Conservation (phyloP, 169 alveolate species). For the Eimeria acervulina region DNA sequence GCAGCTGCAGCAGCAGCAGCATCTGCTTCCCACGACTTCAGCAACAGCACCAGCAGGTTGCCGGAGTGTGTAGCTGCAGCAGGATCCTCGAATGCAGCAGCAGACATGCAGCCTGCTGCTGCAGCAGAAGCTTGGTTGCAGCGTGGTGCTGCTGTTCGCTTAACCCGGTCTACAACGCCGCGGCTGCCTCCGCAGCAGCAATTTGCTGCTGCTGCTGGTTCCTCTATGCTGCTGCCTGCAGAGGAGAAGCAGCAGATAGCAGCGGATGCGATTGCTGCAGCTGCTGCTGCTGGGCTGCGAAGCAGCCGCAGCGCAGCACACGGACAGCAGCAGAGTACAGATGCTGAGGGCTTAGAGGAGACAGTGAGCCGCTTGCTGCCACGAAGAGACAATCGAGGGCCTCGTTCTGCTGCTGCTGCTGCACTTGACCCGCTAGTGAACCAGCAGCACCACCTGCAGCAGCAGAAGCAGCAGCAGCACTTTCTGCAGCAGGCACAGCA, state of each 20-base stretch:
- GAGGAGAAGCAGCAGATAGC: slow-evolving; percentile 57
- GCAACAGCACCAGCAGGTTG: slow-evolving; percentile 55
- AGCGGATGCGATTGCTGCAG: slow-evolving; percentile 66
- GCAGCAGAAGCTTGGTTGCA: slow-evolving; percentile 64
- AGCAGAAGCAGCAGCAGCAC: slow-evolving; percentile 58
- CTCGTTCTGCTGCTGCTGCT: slow-evolving; percentile 70
- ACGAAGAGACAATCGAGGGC: slow-evolving; percentile 15
- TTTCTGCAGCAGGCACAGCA: slow-evolving; percentile 28
- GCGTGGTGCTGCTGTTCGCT: slow-evolving; percentile 3
- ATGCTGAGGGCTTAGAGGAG: slow-evolving; percentile 33
- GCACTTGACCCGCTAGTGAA: slow-evolving; percentile 50
- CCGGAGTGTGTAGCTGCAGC: background rate
- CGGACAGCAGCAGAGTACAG: background rate
- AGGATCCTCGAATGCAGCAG: background rate
- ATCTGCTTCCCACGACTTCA: slow-evolving; percentile 58
- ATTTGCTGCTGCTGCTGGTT: slow-evolving; percentile 27
- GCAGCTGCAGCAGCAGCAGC: slow-evolving; percentile 47
- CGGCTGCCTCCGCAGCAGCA: slow-evolving; percentile 51
- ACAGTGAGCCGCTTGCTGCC: slow-evolving; percentile 18
- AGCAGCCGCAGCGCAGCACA: slow-evolving; percentile 37
- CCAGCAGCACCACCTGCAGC: slow-evolving; percentile 62
- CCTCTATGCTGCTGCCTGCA: slow-evolving; percentile 5
- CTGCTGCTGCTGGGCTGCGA: slow-evolving; percentile 47
- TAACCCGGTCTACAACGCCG: background rate
- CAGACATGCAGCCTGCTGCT: background rate